phyloP scores from a whole-genome alignment of 2,329 filamentous ascomycete genomes.

The Sarocladium brachiariae region DNA sequence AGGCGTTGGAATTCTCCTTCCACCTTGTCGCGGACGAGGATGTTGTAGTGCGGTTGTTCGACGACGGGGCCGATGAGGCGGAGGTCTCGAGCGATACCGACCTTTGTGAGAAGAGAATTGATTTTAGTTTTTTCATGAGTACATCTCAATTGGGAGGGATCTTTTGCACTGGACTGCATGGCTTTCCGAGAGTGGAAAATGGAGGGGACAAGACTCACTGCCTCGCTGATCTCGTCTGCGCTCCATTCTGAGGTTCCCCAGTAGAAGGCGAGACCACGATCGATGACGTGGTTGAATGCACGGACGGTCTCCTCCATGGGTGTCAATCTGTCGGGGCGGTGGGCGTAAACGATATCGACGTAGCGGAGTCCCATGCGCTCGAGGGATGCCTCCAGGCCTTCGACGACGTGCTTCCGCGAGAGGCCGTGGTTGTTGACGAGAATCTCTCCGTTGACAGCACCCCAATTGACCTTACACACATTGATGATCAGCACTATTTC shows the following conservation, averaged over 20 bases:
- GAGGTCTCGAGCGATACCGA: slow-evolving; percentile 51
- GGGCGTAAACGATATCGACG: slow-evolving; percentile 64
- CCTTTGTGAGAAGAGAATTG: no score
- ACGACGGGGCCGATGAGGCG: slow-evolving; percentile 56
- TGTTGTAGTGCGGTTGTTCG: slow-evolving; percentile 64
- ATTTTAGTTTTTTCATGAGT: no score
- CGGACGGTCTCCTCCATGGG: slow-evolving; percentile 67
- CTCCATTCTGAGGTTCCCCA: slow-evolving; percentile 68
- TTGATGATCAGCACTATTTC: neutral
- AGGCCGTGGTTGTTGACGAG: slow-evolving; percentile 60
- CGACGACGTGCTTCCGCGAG: slow-evolving; percentile 59
- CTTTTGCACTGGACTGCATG: no score
- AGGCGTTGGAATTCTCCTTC: slow-evolving; percentile 57
- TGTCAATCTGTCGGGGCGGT: slow-evolving; percentile 59
- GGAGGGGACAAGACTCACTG: no score
- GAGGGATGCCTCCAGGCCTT: slow-evolving; percentile 48
- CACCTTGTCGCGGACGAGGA: slow-evolving; percentile 53
- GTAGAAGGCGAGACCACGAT: slow-evolving; percentile 62
- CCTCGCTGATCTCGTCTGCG: slow-evolving; percentile 60
- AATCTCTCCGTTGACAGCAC: slow-evolving; percentile 51
- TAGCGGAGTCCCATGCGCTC: slow-evolving; percentile 52
- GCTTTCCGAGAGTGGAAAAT: no score
- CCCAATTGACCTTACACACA: slow-evolving; percentile 51
- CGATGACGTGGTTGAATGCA: slow-evolving; percentile 64
- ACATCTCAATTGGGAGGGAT: no score